Percentiles rank a stretch among this genome's conserved stretches.
These are phyloP conservation scores for Paecilomyces fulvus DNA, from an alignment of 2,329 filamentous ascomycete species.

Conservation along the genomic window DNA sequence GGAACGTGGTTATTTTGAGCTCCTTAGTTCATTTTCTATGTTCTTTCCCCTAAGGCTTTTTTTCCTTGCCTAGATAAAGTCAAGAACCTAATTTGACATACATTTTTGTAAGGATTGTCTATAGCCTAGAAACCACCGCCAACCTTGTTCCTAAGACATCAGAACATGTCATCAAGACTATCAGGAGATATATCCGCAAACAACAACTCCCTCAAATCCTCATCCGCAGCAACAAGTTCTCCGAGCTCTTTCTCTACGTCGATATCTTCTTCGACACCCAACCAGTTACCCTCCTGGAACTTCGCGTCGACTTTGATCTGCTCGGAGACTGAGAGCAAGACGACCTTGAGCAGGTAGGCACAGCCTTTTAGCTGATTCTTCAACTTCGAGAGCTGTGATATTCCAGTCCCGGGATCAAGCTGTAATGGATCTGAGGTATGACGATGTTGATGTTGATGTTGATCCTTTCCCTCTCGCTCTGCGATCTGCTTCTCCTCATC, in stretches of 20 bases:
- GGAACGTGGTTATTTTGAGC: no score
- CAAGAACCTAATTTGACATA: no score
- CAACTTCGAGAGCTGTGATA: conserved; percentile 10
- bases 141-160: background rate
- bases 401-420: background rate
- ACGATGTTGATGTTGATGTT: background rate
- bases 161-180: conserved; percentile 10
- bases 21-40: no score
- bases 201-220: conserved; percentile 21
- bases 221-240: conserved; percentile 28
- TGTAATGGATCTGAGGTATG: background rate
- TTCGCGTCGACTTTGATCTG: background rate
- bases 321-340: conserved; percentile 9
- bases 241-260: conserved; percentile 26
- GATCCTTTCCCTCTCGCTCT: background rate
- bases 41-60: no score
- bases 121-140: no score
- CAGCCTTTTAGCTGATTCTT: conserved; percentile 20
- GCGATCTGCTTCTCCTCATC: conserved; percentile 22
- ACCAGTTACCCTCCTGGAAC: conserved; percentile 12
- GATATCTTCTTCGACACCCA: conserved; percentile 17
- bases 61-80: no score
- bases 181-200: conserved; percentile 10
- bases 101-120: no score
- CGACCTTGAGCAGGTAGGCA: conserved; percentile 21